Conservation (phyloP, 2,329 filamentous ascomycete species). For the Aureobasidium leucospermi region DNA sequence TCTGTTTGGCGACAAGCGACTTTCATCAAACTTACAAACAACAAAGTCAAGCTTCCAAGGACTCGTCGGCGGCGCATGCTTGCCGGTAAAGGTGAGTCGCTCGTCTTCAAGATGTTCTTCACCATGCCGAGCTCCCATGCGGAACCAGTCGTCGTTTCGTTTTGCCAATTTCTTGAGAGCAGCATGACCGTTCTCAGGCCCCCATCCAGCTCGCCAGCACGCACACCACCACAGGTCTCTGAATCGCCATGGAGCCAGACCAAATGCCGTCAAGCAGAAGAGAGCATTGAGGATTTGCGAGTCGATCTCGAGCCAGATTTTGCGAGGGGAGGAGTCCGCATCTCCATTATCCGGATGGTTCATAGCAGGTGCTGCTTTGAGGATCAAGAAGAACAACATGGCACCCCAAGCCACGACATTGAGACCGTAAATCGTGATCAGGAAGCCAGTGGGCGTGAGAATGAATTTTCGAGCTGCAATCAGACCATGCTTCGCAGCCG, state of each 20-base stretch:
- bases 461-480: constrained; percentile 65
- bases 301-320: constrained; percentile 77
- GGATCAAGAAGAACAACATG: constrained; percentile 81
- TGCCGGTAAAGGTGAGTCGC: constrained; percentile 48
- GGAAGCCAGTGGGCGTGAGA: constrained; percentile 66
- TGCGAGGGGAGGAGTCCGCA: constrained; percentile 51
- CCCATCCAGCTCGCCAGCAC: background rate
- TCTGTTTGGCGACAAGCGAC: no score
- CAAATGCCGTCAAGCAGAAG: constrained; percentile 81
- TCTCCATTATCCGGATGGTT: constrained; percentile 24
- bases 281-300: constrained; percentile 75
- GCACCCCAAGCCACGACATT: constrained; percentile 85
- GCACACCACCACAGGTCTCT: constrained; percentile 67
- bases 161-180: background rate
- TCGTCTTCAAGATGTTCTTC: background rate
- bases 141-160: background rate
- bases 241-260: constrained; percentile 76
- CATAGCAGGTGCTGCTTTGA: constrained; percentile 67
- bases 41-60: constrained; percentile 74
- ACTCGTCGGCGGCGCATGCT: constrained; percentile 58
- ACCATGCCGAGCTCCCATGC: background rate
- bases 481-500: constrained; percentile 23
- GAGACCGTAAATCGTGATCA: constrained; percentile 69
- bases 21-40: constrained; percentile 47
- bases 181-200: background rate